Conservation (phyloP, 352 stramenopile species). For the Phytopythium chamaehyphon region DNA sequence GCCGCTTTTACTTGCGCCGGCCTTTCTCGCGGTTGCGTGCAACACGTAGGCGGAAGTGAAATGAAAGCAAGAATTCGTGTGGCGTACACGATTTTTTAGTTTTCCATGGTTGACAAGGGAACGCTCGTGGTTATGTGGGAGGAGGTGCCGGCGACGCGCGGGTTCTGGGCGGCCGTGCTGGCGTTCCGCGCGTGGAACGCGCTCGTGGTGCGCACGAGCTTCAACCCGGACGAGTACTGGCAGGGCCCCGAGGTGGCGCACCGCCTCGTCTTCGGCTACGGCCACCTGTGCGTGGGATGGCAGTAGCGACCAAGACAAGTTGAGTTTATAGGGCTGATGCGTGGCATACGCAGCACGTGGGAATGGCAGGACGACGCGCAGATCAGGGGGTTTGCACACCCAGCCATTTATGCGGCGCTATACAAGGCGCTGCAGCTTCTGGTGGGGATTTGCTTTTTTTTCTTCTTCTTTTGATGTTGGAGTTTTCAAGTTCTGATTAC, state of each 20-base stretch:
- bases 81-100: too few species aligned
- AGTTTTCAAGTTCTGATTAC: background rate
- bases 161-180: slow-evolving; percentile 49
- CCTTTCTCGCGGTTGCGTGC: too few species aligned
- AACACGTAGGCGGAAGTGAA: too few species aligned
- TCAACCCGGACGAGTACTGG: slow-evolving; percentile 90
- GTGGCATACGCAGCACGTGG: slow-evolving; percentile 88
- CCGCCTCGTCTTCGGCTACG: slow-evolving; percentile 82
- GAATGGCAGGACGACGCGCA: slow-evolving; percentile 75
- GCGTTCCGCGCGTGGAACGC: slow-evolving; percentile 77
- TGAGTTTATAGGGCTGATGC: too few species aligned
- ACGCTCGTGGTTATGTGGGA: slow-evolving; percentile 19
- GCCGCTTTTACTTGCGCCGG: too few species aligned
- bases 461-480: background rate
- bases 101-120: background rate
- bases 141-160: slow-evolving; percentile 21
- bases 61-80: too few species aligned
- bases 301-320: too few species aligned
- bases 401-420: slow-evolving; percentile 65
- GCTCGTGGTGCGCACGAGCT: slow-evolving; percentile 80
- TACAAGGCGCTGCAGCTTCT: slow-evolving; percentile 72
- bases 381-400: slow-evolving; percentile 77
- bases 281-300: too few species aligned
- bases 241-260: slow-evolving; percentile 87
- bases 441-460: too few species aligned